A percentile compares a stretch with the other conserved stretches of the same genome.
Evolutionary conservation across 192 early-diverging fungal species (phyloP).

Genomic region (Gorgonomyces haynaldii): DNA sequence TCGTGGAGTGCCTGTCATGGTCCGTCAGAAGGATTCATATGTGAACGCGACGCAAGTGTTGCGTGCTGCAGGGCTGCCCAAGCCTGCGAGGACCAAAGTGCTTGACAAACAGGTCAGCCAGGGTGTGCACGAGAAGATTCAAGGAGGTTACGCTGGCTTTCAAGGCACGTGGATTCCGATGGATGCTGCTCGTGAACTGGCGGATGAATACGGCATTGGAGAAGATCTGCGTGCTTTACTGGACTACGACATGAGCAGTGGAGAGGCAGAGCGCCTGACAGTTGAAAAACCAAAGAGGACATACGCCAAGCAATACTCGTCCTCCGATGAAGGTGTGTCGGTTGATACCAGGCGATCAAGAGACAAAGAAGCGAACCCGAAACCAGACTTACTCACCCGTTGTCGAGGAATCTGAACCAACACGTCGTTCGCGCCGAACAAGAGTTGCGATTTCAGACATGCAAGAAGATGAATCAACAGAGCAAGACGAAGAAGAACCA

Average conservation of each 20-base stretch:
- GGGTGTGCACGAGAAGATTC: constrained; percentile 90
- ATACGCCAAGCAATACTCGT: no score
- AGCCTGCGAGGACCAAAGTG: constrained; percentile 87
- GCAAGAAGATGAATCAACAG: no score
- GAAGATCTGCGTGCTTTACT: constrained; percentile 13
- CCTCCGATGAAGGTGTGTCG: no score
- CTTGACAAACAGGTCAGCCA: constrained; percentile 83
- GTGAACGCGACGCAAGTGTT: constrained; percentile 97
- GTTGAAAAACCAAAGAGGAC: no score
- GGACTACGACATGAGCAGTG: constrained; percentile 10
- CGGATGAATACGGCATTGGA: constrained; percentile 10
- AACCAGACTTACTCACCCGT: no score
- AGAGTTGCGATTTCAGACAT: no score
- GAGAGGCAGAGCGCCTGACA: constrained; percentile 8
- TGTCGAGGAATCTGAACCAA: no score
- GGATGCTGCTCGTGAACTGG: constrained; percentile 14
- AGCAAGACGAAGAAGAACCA: neutral
- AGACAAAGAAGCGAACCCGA: no score
- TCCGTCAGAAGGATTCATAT: constrained; percentile 69
- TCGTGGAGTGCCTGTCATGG: constrained; percentile 63
- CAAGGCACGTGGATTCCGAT: constrained; percentile 31
- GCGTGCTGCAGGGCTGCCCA: constrained; percentile 88
- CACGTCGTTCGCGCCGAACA: no score
- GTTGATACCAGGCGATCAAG: no score
- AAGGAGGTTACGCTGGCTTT: constrained; percentile 70